Evolutionary conservation across 805 yeast species (phyloP).

Genomic region (Ogataea degrootiae): DNA sequence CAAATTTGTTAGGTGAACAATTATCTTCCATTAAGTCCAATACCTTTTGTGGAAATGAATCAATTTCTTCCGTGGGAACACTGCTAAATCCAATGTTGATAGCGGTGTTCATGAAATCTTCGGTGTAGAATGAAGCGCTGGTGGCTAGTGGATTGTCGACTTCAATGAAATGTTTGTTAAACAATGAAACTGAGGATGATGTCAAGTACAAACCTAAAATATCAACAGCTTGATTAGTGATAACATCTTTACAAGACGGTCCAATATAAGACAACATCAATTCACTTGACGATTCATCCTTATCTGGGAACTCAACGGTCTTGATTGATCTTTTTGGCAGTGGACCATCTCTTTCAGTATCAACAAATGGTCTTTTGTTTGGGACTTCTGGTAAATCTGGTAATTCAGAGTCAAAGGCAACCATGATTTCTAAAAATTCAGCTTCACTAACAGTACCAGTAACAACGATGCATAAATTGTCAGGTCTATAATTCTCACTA

Average conservation of each 20-base stretch:
- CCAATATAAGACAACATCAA: slow-evolving; percentile 76
- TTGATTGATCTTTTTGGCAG: slow-evolving; percentile 37
- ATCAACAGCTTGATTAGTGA: slow-evolving; percentile 64
- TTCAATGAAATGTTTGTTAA: slow-evolving; percentile 70
- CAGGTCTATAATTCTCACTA: slow-evolving; percentile 65
- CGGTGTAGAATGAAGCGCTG: slow-evolving; percentile 63
- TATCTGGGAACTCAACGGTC: slow-evolving; percentile 77
- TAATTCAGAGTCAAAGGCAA: slow-evolving; percentile 55
- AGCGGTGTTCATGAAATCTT: slow-evolving; percentile 64
- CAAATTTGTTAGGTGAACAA: slow-evolving; percentile 45
- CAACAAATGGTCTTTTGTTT: slow-evolving; percentile 73
- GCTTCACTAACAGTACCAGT: slow-evolving; percentile 80
- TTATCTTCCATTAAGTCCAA: slow-evolving; percentile 51
- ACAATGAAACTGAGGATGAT: slow-evolving; percentile 69
- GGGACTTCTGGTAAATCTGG: slow-evolving; percentile 36
- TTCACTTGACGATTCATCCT: slow-evolving; percentile 82
- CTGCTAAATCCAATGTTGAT: slow-evolving; percentile 57
- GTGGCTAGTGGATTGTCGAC: slow-evolving; percentile 78
- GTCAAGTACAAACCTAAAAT: slow-evolving; percentile 70
- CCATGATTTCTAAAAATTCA: slow-evolving; percentile 60
- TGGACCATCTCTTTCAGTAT: slow-evolving; percentile 46
- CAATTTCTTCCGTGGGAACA: slow-evolving; percentile 66
- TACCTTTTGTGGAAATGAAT: slow-evolving; percentile 48
- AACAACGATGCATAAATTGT: slow-evolving; percentile 75
- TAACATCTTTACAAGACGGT: slow-evolving; percentile 50